A percentile compares a stretch with the other conserved stretches of the same genome.
Conservation (phyloP, 805 yeast species). For the Millerozyma miso region DNA sequence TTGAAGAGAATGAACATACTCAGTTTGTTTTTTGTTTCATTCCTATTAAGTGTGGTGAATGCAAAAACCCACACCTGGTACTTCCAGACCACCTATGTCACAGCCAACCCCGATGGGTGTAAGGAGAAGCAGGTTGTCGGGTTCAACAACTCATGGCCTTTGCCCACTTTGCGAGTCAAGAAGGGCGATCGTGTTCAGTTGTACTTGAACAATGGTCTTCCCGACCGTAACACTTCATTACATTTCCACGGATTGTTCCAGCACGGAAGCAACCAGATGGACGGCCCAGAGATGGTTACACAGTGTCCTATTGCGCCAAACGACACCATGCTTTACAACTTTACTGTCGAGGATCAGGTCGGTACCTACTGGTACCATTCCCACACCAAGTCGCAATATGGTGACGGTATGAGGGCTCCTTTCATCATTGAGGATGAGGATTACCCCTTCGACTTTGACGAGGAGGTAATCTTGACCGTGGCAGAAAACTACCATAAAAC, state of each 20-base stretch:
- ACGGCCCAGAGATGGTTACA: constrained; percentile 83
- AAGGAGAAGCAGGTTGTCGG: constrained; percentile 56
- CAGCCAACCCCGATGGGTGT: constrained; percentile 66
- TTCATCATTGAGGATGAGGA: constrained; percentile 64
- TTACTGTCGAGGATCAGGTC: constrained; percentile 75
- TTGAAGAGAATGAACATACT: constrained; percentile 10
- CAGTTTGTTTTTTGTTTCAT: constrained; percentile 9
- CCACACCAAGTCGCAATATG: constrained; percentile 84
- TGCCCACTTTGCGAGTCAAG: constrained; percentile 76
- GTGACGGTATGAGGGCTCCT: constrained; percentile 86
- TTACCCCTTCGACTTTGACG: constrained; percentile 56
- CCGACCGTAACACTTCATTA: constrained; percentile 64
- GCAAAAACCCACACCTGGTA: constrained; percentile 58
- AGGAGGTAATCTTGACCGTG: constrained; percentile 53
- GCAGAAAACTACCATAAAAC: constrained; percentile 63
- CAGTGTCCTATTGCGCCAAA: constrained; percentile 93
- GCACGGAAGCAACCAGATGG: constrained; percentile 72
- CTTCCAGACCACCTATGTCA: constrained; percentile 64
- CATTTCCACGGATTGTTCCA: constrained; percentile 96
- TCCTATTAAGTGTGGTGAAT: constrained; percentile 9
- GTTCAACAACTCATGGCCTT: constrained; percentile 73
- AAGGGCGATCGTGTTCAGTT: constrained; percentile 77
- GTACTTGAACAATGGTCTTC: constrained; percentile 72
- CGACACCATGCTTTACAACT: constrained; percentile 72
- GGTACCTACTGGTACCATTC: constrained; percentile 99